Percentiles rank a stretch among this genome's conserved stretches.
Conservation (phyloP, 2,329 filamentous ascomycete species). For the Acrocalymma vagum region DNA sequence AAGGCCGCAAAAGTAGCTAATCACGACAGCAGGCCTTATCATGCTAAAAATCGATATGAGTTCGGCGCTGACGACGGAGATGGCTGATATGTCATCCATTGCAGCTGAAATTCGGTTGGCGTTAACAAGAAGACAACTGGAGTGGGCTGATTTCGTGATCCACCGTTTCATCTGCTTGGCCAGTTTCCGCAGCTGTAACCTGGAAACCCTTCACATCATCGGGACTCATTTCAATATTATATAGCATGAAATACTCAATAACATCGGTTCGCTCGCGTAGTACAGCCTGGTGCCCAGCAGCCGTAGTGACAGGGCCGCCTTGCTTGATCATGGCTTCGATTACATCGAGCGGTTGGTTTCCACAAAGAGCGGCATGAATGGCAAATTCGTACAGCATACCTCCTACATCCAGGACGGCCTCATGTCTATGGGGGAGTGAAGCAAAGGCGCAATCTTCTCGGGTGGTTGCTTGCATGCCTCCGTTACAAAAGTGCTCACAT, state of each 20-base stretch:
- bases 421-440: conserved; percentile 12
- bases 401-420: conserved; percentile 9
- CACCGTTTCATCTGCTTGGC: conserved; percentile 2
- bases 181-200: conserved; percentile 9
- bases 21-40: too few relatives aligned
- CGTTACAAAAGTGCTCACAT: conserved; percentile 13
- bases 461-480: conserved; percentile 16
- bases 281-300: conserved; percentile 10
- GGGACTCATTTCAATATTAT: not conserved
- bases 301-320: conserved; percentile 3
- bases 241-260: conserved; percentile 6
- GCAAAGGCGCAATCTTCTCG: conserved; percentile 10
- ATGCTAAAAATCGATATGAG: too few relatives aligned
- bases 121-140: too few relatives aligned
- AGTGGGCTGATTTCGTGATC: too few relatives aligned
- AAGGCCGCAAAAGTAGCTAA: too few relatives aligned
- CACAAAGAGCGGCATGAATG: conserved; percentile 1
- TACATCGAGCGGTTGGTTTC: conserved; percentile 8
- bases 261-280: conserved; percentile 11
- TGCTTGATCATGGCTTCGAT: conserved; percentile 13
- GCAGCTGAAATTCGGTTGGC: too few relatives aligned
- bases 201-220: conserved; percentile 6
- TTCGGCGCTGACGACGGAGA: too few relatives aligned
- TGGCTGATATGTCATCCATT: too few relatives aligned
- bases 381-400: conserved; percentile 3